These are phyloP conservation scores for Periconia digitata DNA, from an alignment of 2,329 filamentous ascomycete species.

Conservation along the genomic window DNA sequence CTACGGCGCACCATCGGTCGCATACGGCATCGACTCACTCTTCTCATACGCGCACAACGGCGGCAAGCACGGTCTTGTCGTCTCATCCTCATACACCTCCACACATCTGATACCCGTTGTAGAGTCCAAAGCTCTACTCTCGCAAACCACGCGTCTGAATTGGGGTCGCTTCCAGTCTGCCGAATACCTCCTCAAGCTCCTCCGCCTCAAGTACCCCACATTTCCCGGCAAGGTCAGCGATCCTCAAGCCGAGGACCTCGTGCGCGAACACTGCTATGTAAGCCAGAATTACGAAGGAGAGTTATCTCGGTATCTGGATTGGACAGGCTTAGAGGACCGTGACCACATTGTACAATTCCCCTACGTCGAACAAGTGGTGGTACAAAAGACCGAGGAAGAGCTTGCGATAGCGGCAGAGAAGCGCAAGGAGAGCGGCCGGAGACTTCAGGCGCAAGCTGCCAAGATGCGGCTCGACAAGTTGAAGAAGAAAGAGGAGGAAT, in stretches of 20 bases:
- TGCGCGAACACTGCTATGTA: constrained; percentile 87
- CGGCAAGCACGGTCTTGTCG: constrained; percentile 81
- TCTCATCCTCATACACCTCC: constrained; percentile 89
- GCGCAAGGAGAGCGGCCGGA: constrained; percentile 88
- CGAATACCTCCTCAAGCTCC: constrained; percentile 87
- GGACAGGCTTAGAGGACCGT: constrained; percentile 87
- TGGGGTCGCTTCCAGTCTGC: constrained; percentile 92
- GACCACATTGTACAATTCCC: constrained; percentile 91
- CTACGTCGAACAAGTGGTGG: constrained; percentile 84
- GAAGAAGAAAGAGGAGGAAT: constrained; percentile 91
- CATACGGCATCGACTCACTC: constrained; percentile 93
- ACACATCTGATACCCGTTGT: constrained; percentile 95
- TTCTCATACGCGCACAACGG: constrained; percentile 95
- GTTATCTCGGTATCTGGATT: constrained; percentile 76
- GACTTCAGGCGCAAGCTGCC: constrained; percentile 91
- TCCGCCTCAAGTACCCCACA: constrained; percentile 86
- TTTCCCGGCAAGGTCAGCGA: constrained; percentile 85
- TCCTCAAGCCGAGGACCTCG: constrained; percentile 83
- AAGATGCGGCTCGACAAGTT: constrained; percentile 97
- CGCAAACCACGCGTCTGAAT: constrained; percentile 84
- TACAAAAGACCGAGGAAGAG: constrained; percentile 94
- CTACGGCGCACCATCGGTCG: constrained; percentile 85
- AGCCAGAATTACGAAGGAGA: constrained; percentile 82
- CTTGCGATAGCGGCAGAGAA: constrained; percentile 86
- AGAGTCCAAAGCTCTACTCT: constrained; percentile 79